Conservation (phyloP, 129 eudicot genomes). For the Saussurea involucrata region DNA sequence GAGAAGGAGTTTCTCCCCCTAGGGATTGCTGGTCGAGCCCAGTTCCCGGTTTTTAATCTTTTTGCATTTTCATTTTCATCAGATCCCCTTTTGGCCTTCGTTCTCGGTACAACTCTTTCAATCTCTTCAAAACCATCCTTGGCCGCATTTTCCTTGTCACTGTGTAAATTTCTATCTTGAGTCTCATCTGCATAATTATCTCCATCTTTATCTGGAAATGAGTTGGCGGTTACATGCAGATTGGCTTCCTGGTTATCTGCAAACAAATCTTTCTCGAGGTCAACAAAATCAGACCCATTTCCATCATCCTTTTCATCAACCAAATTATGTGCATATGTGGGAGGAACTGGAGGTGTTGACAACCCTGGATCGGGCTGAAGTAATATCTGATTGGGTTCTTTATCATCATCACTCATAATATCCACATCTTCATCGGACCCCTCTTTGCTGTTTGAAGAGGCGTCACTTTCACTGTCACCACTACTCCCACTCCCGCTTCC, state of each 20-base stretch:
- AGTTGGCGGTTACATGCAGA: constrained; percentile 19
- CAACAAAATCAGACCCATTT: constrained; percentile 47
- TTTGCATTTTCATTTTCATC: constrained; percentile 44
- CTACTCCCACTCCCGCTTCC: constrained; percentile 77
- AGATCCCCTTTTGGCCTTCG: constrained; percentile 49
- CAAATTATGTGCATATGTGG: constrained; percentile 31
- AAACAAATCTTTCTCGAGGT: constrained; percentile 55
- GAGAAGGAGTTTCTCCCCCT: constrained; percentile 32
- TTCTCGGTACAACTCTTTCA: constrained; percentile 25
- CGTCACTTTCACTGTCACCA: constrained; percentile 90
- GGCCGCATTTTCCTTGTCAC: constrained; percentile 29
- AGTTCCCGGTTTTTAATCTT: constrained; percentile 46
- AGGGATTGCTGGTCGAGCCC: constrained; percentile 30
- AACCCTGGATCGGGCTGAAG: constrained; percentile 27
- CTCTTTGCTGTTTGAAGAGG: constrained; percentile 86
- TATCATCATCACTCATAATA: constrained; percentile 91
- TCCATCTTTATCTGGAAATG: constrained; percentile 35
- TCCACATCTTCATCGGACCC: constrained; percentile 97
- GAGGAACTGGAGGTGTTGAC: constrained; percentile 17
- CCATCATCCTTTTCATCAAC: constrained; percentile 49
- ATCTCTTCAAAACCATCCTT: constrained; percentile 29
- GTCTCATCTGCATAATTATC: constrained; percentile 40
- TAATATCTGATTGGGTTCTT: constrained; percentile 49
- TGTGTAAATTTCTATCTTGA: constrained; percentile 22
- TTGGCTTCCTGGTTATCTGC: constrained; percentile 42